Evolutionary conservation across 352 stramenopile species (phyloP).

Genomic region (Aphanomyces invadans): DNA sequence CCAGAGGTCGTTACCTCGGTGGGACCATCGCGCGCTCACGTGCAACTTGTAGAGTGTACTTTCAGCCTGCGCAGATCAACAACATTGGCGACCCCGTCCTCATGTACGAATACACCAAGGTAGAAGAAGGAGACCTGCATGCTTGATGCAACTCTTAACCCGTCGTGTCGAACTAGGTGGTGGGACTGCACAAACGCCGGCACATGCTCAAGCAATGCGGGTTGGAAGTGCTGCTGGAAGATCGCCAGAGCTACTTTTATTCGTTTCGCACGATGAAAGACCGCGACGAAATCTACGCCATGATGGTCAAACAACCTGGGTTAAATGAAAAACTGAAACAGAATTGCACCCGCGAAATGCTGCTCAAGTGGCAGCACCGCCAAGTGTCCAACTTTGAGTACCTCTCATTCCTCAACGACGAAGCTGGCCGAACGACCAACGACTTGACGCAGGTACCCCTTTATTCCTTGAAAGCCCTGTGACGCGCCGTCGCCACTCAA

Average conservation of each 20-base stretch:
- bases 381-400: constrained; percentile 94
- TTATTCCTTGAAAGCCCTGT: too few relatives aligned
- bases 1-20: constrained; percentile 31
- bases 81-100: constrained; percentile 85
- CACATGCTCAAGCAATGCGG: constrained; percentile 83
- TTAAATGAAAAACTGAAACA: constrained; percentile 36
- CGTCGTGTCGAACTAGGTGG: neutral
- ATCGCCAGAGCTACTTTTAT: constrained; percentile 75
- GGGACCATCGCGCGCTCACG: neutral
- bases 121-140: too few relatives aligned
- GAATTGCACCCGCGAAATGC: constrained; percentile 41
- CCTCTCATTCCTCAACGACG: constrained; percentile 78
- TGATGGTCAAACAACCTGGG: constrained; percentile 50
- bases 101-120: constrained; percentile 65
- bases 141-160: too few relatives aligned
- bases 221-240: constrained; percentile 76
- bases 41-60: constrained; percentile 64
- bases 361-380: constrained; percentile 55
- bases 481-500: neutral
- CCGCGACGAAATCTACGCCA: constrained; percentile 73
- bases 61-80: constrained; percentile 88
- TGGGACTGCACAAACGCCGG: constrained; percentile 78
- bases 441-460: constrained; percentile 70
- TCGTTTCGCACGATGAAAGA: constrained; percentile 55
- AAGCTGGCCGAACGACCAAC: constrained; percentile 68